Conservation (phyloP, 345 rosid species). For the Diplotaxis tenuifolia region DNA sequence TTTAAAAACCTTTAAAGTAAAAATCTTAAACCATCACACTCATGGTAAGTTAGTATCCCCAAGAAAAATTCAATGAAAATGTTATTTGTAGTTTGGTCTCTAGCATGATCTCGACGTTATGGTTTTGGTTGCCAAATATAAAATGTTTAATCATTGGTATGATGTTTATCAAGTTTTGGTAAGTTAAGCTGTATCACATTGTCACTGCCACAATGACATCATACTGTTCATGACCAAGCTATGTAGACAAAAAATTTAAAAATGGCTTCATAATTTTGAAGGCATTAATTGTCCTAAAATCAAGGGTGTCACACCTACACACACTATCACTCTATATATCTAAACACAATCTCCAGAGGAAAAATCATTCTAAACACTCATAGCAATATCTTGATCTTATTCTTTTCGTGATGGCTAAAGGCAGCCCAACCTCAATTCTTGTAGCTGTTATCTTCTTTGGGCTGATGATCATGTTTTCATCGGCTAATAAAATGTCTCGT, state of each 20-base stretch:
- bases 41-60: no score
- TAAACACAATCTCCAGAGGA: neutral
- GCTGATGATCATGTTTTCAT: neutral
- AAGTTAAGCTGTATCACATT: neutral
- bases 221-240: neutral
- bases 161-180: neutral
- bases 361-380: neutral
- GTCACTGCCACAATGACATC: neutral
- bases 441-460: neutral
- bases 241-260: neutral
- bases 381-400: neutral
- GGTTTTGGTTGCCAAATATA: neutral
- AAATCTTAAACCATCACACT: no score
- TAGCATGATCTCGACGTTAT: neutral
- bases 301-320: neutral
- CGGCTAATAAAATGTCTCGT: neutral
- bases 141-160: neutral
- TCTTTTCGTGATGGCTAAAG: conserved; percentile 1
- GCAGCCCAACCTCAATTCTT: neutral
- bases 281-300: conserved; percentile 6
- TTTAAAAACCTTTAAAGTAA: no score
- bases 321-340: neutral
- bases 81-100: neutral
- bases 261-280: neutral
- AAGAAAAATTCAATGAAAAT: neutral